Evolutionary conservation across 2,329 filamentous ascomycete genomes (phyloP).

Genomic region (Trichoderma koningii): DNA sequence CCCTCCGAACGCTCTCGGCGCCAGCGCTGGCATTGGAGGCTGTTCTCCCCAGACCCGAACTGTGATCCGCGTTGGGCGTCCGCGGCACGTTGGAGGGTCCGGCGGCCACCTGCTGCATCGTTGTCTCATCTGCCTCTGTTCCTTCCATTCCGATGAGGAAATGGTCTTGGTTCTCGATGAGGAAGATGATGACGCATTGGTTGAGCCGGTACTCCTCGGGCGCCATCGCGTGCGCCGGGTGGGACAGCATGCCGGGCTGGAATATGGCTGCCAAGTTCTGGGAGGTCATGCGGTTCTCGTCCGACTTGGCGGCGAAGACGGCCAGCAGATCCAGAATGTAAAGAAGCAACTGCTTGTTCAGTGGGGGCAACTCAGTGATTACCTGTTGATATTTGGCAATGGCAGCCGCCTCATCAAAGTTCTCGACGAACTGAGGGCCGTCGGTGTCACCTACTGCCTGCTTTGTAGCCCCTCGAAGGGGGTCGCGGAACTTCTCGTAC

Average conservation of each 20-base stretch:
- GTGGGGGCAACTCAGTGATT: conserved; percentile 87
- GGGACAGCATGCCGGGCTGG: conserved; percentile 92
- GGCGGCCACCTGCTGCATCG: conserved; percentile 65
- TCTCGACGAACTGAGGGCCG: conserved; percentile 68
- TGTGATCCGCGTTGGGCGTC: conserved; percentile 54
- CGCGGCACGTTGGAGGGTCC: conserved; percentile 57
- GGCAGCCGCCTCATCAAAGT: conserved; percentile 63
- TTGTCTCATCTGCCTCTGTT: conserved; percentile 90
- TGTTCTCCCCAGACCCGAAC: conserved; percentile 61
- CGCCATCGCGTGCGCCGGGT: conserved; percentile 92
- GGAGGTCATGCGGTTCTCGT: conserved; percentile 95
- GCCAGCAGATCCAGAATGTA: conserved; percentile 96
- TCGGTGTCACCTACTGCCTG: conserved; percentile 72
- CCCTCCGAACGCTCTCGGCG: conserved; percentile 81
- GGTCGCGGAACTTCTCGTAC: conserved; percentile 87
- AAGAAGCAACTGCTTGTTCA: conserved; percentile 90
- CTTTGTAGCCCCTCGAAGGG: conserved; percentile 70
- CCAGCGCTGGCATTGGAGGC: conserved; percentile 86
- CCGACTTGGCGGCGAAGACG: conserved; percentile 95
- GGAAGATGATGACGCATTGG: conserved; percentile 94
- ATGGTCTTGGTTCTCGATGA: conserved; percentile 98
- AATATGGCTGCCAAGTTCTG: conserved; percentile 96
- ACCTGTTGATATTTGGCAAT: conserved; percentile 84
- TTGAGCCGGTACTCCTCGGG: conserved; percentile 92
- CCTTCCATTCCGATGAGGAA: conserved; percentile 98